Percentiles rank a stretch among this genome's conserved stretches.
Conservation (phyloP, 495 filamentous ascomycete species). For the Penicillium dipodomyicola region DNA sequence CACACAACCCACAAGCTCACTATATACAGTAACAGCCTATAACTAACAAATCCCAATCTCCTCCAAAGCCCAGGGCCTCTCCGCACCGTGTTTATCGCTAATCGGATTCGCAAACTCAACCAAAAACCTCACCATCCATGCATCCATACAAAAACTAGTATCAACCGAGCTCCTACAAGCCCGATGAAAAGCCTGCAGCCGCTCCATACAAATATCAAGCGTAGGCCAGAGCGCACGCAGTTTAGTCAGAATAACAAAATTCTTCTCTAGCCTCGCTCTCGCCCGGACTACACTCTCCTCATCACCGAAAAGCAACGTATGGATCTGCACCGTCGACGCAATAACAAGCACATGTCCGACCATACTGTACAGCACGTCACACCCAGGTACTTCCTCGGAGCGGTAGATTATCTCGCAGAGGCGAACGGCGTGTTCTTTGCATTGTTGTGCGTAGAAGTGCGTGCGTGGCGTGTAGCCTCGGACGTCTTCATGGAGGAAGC, state of each 20-base stretch:
- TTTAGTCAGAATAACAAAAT: slow-evolving; percentile 38
- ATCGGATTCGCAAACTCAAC: slow-evolving; percentile 28
- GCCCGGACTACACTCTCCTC: slow-evolving; percentile 23
- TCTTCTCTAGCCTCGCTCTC: slow-evolving; percentile 33
- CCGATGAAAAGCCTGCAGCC: slow-evolving; percentile 38
- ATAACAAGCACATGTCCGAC: slow-evolving; percentile 44
- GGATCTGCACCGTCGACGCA: slow-evolving; percentile 42
- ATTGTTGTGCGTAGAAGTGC: slow-evolving; percentile 31
- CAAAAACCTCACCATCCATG: slow-evolving; percentile 43
- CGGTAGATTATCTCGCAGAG: slow-evolving; percentile 39
- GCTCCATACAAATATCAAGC: slow-evolving; percentile 32
- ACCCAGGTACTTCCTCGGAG: slow-evolving; percentile 27
- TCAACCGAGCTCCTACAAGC: slow-evolving; percentile 32
- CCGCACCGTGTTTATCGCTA: background rate
- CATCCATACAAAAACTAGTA: slow-evolving; percentile 37
- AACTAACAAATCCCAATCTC: slow-evolving; percentile 1
- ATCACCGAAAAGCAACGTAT: slow-evolving; percentile 36
- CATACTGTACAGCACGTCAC: slow-evolving; percentile 41
- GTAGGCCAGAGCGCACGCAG: slow-evolving; percentile 38
- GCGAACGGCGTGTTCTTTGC: slow-evolving; percentile 33
- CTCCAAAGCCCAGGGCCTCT: slow-evolving; percentile 2
- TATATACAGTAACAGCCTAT: too few relatives aligned
- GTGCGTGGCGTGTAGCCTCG: slow-evolving; percentile 8
- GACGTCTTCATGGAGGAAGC: slow-evolving; percentile 35
- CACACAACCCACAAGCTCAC: too few relatives aligned